A percentile compares a stretch with the other conserved stretches of the same genome.
phyloP scores from a whole-genome alignment of 2,329 filamentous ascomycete genomes.

The Rhinocladiella mackenziei region DNA sequence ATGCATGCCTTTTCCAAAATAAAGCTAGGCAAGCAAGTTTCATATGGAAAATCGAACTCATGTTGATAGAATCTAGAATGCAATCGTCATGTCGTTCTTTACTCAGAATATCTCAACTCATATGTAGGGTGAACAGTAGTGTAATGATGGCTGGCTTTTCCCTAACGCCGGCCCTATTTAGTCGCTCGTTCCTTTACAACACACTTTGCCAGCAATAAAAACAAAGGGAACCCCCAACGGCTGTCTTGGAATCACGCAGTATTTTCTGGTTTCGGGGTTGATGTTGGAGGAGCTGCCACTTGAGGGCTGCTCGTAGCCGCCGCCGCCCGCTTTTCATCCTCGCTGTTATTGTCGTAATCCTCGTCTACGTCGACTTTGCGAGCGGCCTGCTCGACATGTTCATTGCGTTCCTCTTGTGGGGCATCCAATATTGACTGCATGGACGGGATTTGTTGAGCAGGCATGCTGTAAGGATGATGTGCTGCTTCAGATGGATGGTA shows the following conservation, averaged over 20 bases:
- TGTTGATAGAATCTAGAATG: neutral
- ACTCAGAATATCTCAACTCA: conserved; percentile 3
- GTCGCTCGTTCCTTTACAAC: too few relatives aligned
- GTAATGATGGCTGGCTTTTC: neutral
- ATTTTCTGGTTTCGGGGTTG: conserved; percentile 23
- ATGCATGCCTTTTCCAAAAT: too few relatives aligned
- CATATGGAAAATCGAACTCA: too few relatives aligned
- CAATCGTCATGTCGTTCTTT: conserved; percentile 4
- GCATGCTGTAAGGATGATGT: conserved; percentile 68
- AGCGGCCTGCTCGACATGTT: conserved; percentile 74
- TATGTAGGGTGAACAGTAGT: conserved; percentile 1
- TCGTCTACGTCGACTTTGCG: conserved; percentile 97
- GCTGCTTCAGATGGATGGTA: conserved; percentile 93
- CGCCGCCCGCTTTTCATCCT: conserved; percentile 63
- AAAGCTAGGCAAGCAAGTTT: too few relatives aligned
- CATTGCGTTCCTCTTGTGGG: conserved; percentile 54
- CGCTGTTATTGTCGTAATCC: conserved; percentile 91
- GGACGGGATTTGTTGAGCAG: conserved; percentile 51
- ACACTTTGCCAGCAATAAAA: too few relatives aligned
- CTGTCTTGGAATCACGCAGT: conserved; percentile 3
- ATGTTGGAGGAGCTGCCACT: conserved; percentile 11
- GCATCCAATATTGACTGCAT: conserved; percentile 54
- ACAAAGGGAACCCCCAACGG: neutral
- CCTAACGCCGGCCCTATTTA: too few relatives aligned
- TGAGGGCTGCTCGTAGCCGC: conserved; percentile 21